Base-by-base conservation (phyloP, 768 basidiomycete species). In the Calvatia gigantea region DNA sequence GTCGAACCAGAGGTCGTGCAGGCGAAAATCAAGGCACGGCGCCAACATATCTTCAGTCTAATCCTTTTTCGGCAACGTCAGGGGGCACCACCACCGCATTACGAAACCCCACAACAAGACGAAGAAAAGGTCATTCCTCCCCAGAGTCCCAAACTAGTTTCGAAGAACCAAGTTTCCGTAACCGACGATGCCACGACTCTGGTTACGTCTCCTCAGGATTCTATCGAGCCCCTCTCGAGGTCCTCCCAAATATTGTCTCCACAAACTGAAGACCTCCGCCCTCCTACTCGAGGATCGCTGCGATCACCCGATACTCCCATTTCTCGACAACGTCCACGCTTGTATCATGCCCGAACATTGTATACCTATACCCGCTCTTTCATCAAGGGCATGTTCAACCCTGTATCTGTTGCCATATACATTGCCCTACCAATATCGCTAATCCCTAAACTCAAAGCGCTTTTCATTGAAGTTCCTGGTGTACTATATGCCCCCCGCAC, bases 351-450 rank as follows among this genome's bases (percentile, higher is more conserved):
- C 19, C 42, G 43, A 7, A 17, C 45, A 1, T 5, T 29, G 14
- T 32, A 6, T 8, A 7, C 12, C 5, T 8, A 48, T 12, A 27
- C 63, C 17, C 58, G 59, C 7, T 48, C 60, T 25, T 64, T 78
- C 53, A 9, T 78, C 33, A 68, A 67, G 39, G 71, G 76, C 0
- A 58, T 84, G 6, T 57, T 79, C 19, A 72, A 67, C 1, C 83
- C 86, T 0, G 65, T 75, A 0, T 83, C 84, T 0, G 60, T 85
- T 8, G 67, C 81, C 4, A 84, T 89, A 50, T 61, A 84, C 51
- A 12, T 77, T 29, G 69, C 82, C 0, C 77, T 88, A 51, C 72
- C 80, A 44, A 78, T 86, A 57, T 76, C 85, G 1, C 69, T 87
- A 19, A 64, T 86, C 1, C 76, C 78, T 2, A 69, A 72, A 7